phyloP scores from a whole-genome alignment of 257 asterid species.

The Coffea canephora region DNA sequence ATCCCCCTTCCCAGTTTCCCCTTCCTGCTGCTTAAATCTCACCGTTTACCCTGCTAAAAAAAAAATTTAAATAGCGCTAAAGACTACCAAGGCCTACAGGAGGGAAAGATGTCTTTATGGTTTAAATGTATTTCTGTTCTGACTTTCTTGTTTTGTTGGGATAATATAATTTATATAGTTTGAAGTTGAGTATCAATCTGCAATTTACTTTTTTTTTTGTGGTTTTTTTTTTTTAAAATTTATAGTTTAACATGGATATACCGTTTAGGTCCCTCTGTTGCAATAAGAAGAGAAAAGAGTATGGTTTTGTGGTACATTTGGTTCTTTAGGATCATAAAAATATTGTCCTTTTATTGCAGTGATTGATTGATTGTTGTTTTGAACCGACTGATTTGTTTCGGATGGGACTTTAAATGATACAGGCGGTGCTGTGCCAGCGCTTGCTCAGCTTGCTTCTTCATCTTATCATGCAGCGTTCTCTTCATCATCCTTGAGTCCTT shows the following conservation, averaged over 20 bases:
- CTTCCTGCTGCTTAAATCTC: too few species aligned
- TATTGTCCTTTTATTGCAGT: not conserved
- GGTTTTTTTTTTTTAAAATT: not conserved
- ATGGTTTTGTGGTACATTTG: not conserved
- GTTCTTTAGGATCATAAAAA: not conserved
- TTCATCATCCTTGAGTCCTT: slow-evolving; percentile 45
- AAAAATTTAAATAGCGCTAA: too few species aligned
- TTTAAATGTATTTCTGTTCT: not conserved
- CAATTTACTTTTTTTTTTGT: too few species aligned
- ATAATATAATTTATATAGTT: too few species aligned
- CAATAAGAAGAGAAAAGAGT: not conserved
- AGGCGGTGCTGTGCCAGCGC: slow-evolving; percentile 96
- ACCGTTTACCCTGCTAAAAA: too few species aligned
- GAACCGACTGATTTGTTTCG: slow-evolving; percentile 1
- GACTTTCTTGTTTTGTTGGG: not conserved
- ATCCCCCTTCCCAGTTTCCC: too few species aligned
- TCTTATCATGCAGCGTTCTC: slow-evolving; percentile 68
- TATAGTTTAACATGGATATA: not conserved
- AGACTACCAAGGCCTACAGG: not conserved
- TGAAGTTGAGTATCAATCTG: too few species aligned
- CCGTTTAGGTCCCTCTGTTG: not conserved
- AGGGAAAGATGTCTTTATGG: not conserved
- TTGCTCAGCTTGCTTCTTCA: slow-evolving; percentile 82
- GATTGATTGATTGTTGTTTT: not conserved
- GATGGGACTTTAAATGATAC: slow-evolving; percentile 26